Conservation (phyloP, 768 basidiomycete species). For the Cubamyces sp. region DNA sequence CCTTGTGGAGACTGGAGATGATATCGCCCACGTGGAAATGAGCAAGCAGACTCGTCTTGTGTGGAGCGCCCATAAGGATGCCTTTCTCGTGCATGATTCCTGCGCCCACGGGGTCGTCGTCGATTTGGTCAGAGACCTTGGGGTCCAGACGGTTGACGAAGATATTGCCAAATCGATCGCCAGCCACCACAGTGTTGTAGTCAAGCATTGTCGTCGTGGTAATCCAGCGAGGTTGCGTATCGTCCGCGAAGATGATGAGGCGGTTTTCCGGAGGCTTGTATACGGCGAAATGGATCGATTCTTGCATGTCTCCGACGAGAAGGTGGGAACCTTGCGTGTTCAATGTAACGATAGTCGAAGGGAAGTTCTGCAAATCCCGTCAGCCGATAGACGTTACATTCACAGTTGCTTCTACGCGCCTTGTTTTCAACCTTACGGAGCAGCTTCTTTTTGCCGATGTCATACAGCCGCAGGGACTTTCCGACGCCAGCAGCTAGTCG, state of each 20-base stretch:
- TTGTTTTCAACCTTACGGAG: conserved; percentile 97
- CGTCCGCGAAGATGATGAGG: conserved; percentile 93
- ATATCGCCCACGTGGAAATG: conserved; percentile 94
- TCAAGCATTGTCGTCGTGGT: conserved; percentile 92
- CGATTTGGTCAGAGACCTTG: conserved; percentile 87
- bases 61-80: conserved; percentile 92
- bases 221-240: conserved; percentile 89
- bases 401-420: conserved; percentile 46
- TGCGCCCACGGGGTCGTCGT: conserved; percentile 97
- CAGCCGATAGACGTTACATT: neutral
- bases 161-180: conserved; percentile 95
- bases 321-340: conserved; percentile 94
- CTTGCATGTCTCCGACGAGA: conserved; percentile 96
- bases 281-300: conserved; percentile 86
- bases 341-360: conserved; percentile 83
- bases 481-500: conserved; percentile 90
- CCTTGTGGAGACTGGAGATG: conserved; percentile 89
- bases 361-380: conserved; percentile 62
- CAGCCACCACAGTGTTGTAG: conserved; percentile 91
- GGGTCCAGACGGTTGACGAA: conserved; percentile 90
- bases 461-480: conserved; percentile 90
- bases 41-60: conserved; percentile 84
- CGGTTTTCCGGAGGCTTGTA: conserved; percentile 97
- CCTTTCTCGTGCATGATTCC: conserved; percentile 96
- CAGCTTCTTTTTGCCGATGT: conserved; percentile 97